These are phyloP conservation scores for Remersonia thermophila DNA, from an alignment of 2,329 filamentous ascomycete genomes.

Conservation along the genomic window DNA sequence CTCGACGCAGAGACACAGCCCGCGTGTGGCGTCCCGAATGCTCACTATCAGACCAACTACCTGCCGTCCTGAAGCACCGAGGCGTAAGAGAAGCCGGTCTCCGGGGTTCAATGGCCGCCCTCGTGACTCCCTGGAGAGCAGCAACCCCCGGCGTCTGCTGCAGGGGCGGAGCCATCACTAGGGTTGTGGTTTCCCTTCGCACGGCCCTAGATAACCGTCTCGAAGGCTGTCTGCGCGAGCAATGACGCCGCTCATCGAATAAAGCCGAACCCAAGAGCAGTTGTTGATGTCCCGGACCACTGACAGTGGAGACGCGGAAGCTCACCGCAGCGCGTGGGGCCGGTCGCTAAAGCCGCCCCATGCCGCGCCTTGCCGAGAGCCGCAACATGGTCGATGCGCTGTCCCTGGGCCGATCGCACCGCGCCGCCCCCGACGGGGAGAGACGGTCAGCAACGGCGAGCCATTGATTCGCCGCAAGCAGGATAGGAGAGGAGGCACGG, in stretches of 20 bases:
- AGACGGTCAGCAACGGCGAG: slow-evolving; percentile 11
- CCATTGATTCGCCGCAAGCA: background rate
- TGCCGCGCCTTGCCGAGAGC: slow-evolving; percentile 22
- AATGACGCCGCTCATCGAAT: no score
- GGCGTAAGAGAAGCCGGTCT: background rate
- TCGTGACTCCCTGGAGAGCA: no score
- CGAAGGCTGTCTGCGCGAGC: no score
- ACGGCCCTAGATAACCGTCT: background rate
- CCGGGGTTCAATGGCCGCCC: background rate
- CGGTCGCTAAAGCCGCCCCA: slow-evolving; percentile 18
- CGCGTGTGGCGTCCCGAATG: no score
- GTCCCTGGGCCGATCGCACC: background rate
- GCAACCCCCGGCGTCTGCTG: background rate
- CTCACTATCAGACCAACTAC: no score
- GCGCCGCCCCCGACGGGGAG: slow-evolving; percentile 2
- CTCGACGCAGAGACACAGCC: no score
- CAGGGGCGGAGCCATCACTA: no score
- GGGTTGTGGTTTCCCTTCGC: no score
- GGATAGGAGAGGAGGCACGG: no score
- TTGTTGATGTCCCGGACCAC: background rate
- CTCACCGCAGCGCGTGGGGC: slow-evolving; percentile 11
- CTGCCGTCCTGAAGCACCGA: no score
- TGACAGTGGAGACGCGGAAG: slow-evolving; percentile 17
- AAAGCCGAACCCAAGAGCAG: slow-evolving; percentile 2
- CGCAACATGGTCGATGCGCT: slow-evolving; percentile 5